A percentile compares a stretch with the other conserved stretches of the same genome.
These are phyloP conservation scores for Vaccinium macrocarpon DNA, from an alignment of 148 eudicot species.

Conservation along the genomic window DNA sequence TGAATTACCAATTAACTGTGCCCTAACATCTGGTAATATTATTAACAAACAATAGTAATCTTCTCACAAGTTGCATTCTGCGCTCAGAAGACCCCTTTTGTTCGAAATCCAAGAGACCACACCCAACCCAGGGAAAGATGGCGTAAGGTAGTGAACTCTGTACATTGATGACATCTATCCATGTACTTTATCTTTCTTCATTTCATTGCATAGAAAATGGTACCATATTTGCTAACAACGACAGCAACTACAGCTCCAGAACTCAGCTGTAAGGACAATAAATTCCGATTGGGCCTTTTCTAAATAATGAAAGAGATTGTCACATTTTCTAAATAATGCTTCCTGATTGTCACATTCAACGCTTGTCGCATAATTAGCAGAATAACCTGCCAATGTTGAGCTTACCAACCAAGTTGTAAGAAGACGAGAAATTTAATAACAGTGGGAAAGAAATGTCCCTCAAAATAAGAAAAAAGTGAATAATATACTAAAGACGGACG, in stretches of 20 bases:
- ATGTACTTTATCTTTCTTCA: neutral
- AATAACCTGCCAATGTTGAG: neutral
- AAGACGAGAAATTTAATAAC: neutral
- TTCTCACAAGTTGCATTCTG: neutral
- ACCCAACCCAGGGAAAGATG: neutral
- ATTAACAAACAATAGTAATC: neutral
- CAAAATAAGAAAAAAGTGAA: neutral
- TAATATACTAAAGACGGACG: neutral
- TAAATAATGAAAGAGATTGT: no score
- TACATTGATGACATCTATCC: neutral
- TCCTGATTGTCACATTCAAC: conserved; percentile 4
- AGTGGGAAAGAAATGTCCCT: neutral
- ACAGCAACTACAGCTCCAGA: neutral
- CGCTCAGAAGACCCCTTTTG: neutral
- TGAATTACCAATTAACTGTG: neutral
- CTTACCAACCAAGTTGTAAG: neutral
- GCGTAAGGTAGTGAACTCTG: neutral
- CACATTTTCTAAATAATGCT: no score
- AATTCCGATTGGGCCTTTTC: neutral
- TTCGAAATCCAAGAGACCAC: neutral
- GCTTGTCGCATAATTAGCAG: neutral
- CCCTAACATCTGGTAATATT: neutral
- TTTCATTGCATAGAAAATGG: neutral
- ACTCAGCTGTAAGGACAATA: neutral
- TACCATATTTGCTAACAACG: neutral